phyloP scores from a whole-genome alignment of 257 asterid genomes.

The Ligustrum vulgare region DNA sequence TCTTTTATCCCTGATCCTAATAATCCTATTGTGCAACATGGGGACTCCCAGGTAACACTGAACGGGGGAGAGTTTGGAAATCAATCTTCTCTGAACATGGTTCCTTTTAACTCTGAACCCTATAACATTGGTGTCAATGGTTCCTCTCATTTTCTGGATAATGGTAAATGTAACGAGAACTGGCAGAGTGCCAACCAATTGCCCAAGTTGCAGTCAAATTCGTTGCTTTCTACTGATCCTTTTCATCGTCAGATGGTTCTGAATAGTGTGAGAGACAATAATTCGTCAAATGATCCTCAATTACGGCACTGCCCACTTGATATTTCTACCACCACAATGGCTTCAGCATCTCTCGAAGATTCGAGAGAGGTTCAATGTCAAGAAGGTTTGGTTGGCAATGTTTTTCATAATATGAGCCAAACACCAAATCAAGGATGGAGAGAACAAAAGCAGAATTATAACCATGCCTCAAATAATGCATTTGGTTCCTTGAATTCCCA shows the following conservation, averaged over 20 bases:
- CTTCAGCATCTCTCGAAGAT: conserved; percentile 46
- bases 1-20: conserved; percentile 22
- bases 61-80: conserved; percentile 47
- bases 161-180: conserved; percentile 43
- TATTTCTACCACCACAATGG: conserved; percentile 39
- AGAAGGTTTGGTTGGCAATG: conserved; percentile 36
- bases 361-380: conserved; percentile 46
- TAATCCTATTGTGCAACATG: conserved; percentile 33
- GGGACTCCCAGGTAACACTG: conserved; percentile 42
- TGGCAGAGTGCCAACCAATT: conserved; percentile 48
- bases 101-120: conserved; percentile 52
- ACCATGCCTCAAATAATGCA: conserved; percentile 32
- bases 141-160: conserved; percentile 52
- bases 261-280: conserved; percentile 37
- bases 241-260: conserved; percentile 50
- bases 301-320: conserved; percentile 38
- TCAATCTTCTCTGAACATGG: conserved; percentile 41
- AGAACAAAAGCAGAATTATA: background rate
- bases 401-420: background rate
- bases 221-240: conserved; percentile 44
- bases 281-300: conserved; percentile 39
- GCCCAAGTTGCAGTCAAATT: conserved; percentile 44
- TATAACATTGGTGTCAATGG: conserved; percentile 37
- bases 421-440: background rate
- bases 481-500: conserved; percentile 41